These are phyloP conservation scores for Tetrastigma voinierianum DNA, from an alignment of 164 flowering plant species.

Conservation along the genomic window DNA sequence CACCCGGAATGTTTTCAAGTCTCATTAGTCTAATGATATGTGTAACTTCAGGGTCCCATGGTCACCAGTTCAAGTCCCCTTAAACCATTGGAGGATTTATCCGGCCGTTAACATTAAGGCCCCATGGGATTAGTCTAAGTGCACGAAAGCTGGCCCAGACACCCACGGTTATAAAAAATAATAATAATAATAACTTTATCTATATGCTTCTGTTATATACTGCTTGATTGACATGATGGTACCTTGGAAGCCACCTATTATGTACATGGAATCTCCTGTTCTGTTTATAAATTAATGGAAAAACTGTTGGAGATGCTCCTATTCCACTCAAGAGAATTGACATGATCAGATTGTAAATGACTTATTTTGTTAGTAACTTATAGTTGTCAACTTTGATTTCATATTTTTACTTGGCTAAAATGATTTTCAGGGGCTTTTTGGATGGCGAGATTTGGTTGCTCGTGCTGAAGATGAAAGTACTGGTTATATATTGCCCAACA, in stretches of 20 bases:
- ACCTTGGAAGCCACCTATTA: neutral
- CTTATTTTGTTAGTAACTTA: neutral
- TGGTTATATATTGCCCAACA: slow-evolving; percentile 93
- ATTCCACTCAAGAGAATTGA: neutral
- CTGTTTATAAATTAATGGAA: neutral
- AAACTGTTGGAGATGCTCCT: neutral
- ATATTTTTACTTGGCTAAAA: neutral
- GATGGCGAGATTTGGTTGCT: slow-evolving; percentile 90
- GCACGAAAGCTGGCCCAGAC: too few species aligned
- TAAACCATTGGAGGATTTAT: too few species aligned
- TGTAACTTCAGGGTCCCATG: too few species aligned
- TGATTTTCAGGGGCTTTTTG: slow-evolving; percentile 73
- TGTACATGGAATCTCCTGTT: neutral
- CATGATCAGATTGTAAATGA: too few species aligned
- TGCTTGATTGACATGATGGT: neutral
- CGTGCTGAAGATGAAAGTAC: slow-evolving; percentile 99
- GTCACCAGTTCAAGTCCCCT: too few species aligned
- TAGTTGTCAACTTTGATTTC: neutral
- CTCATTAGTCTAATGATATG: too few species aligned
- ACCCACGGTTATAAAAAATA: too few species aligned
- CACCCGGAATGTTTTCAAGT: too few species aligned
- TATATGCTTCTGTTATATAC: neutral
- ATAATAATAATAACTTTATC: too few species aligned
- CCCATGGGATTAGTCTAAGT: too few species aligned
- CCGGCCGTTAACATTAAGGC: too few species aligned